These are phyloP conservation scores for Didymella keratinophila DNA, from an alignment of 2,329 filamentous ascomycete species.

Conservation along the genomic window DNA sequence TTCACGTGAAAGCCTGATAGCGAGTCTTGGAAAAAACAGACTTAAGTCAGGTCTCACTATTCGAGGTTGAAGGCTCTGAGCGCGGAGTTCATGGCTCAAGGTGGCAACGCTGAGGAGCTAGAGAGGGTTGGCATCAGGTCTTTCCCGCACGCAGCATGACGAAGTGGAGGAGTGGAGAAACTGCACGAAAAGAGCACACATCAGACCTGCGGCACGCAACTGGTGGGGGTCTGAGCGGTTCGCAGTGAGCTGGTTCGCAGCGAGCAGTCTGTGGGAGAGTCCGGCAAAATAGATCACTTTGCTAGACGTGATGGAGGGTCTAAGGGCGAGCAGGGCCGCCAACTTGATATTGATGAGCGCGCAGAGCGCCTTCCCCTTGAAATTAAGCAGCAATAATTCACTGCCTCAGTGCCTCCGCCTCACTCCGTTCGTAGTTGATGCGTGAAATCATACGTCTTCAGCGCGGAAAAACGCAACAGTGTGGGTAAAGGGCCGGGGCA, in stretches of 20 bases:
- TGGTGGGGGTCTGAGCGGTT: conserved; percentile 10
- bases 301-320: background rate
- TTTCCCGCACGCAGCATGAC: background rate
- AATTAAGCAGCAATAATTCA: background rate
- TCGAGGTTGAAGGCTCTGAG: background rate
- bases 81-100: background rate
- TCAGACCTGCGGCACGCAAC: conserved; percentile 1
- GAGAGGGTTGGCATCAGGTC: conserved; percentile 3
- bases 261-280: conserved; percentile 1
- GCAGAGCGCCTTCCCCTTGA: background rate
- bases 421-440: background rate
- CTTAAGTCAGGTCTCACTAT: background rate
- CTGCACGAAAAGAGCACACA: background rate
- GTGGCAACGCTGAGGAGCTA: conserved; percentile 15
- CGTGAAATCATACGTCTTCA: background rate
- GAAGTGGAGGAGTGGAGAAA: conserved; percentile 7
- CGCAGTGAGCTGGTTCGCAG: background rate
- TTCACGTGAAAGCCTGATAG: background rate
- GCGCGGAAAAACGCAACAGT: background rate
- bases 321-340: background rate
- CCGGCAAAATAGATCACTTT: background rate
- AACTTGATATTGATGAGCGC: conserved; percentile 8
- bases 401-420: background rate
- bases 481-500: conserved; percentile 1
- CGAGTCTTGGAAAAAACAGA: background rate